A percentile compares a stretch with the other conserved stretches of the same genome.
These are phyloP conservation scores for Xylaria polymorpha DNA, from an alignment of 2,329 filamentous ascomycete species.

Conservation along the genomic window DNA sequence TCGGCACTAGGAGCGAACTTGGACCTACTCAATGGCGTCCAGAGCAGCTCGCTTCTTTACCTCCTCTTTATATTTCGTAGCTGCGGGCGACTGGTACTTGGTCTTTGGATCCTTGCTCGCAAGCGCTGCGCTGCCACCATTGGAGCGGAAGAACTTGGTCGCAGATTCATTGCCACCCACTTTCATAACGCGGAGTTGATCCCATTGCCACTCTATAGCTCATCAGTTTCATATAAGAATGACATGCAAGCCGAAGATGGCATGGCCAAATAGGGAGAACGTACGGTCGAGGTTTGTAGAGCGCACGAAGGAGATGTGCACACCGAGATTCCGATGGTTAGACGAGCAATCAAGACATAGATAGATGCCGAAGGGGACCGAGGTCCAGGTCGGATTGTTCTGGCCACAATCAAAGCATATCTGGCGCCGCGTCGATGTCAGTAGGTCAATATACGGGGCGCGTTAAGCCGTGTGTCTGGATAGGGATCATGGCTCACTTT, in stretches of 20 bases:
- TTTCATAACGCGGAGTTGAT: slow-evolving; percentile 97
- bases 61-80: slow-evolving; percentile 98
- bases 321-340: slow-evolving; percentile 96
- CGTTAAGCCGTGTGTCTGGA: neutral
- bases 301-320: slow-evolving; percentile 98
- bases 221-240: slow-evolving; percentile 42
- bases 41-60: slow-evolving; percentile 84
- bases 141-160: slow-evolving; percentile 97
- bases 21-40: slow-evolving; percentile 83
- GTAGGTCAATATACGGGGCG: neutral
- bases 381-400: slow-evolving; percentile 99
- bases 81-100: slow-evolving; percentile 94
- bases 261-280: slow-evolving; percentile 53
- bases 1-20: slow-evolving; percentile 33
- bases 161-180: slow-evolving; percentile 98
- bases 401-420: slow-evolving; percentile 98
- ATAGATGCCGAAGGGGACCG: slow-evolving; percentile 96
- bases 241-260: neutral
- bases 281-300: slow-evolving; percentile 98
- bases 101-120: slow-evolving; percentile 97
- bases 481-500: slow-evolving; percentile 70
- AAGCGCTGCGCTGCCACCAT: slow-evolving; percentile 91
- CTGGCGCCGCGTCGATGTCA: slow-evolving; percentile 50
- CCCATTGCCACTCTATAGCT: slow-evolving; percentile 92
- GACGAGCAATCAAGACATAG: slow-evolving; percentile 97